Evolutionary conservation across 2,329 filamentous ascomycete genomes (phyloP), one percentile per base, ranked within the genome.

Genomic region (Colletotrichum lini): DNA sequence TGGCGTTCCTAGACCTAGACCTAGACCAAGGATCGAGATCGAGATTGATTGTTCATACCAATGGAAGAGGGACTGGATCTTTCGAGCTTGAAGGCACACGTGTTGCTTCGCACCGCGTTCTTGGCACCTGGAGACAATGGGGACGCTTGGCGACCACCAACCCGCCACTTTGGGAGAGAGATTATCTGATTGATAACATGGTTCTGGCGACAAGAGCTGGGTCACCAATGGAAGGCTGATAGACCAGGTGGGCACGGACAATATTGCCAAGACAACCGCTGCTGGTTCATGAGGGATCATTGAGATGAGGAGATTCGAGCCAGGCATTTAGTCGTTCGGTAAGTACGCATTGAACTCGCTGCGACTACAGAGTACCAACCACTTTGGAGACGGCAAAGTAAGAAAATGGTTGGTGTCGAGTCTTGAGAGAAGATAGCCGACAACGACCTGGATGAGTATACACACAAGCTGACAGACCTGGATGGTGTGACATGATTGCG

Each of bases 141-240:
- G 47, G 23, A 61, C 40, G n/a, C 21, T 26, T 35, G 42, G 53
- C 44, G 38, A 44, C 16, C 38, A 44, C 13, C 9, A 45, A 35
- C 13, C 13, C 30, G 45, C 12, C 58, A 2, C 23, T 21, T 30
- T 38, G 67, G 1, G 18, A 50, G 18, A 12, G 38, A 66, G 62
- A 70, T 67, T 61, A 70, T 70, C 62, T 54, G 67, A 70, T 70
- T 70, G 67, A 70, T 67, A 67, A 67, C 4, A 10, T 63, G 18
- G 30, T 3, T 65, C 44, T 23, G 38, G 23, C 47, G 62, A 53
- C 54, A 15, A 45, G 35, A 42, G 47, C 26, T 30, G 15, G 44
- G n/a, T 57, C 52, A 16, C 42, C 26, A 30, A 12, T 23, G 59
- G 59, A 35, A 65, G 38, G 42, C n/a, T n/a, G 40, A 47, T 45